These are phyloP conservation scores for Rhynchospora breviuscula DNA, from an alignment of 176 grass and related monocot species.

Conservation along the genomic window DNA sequence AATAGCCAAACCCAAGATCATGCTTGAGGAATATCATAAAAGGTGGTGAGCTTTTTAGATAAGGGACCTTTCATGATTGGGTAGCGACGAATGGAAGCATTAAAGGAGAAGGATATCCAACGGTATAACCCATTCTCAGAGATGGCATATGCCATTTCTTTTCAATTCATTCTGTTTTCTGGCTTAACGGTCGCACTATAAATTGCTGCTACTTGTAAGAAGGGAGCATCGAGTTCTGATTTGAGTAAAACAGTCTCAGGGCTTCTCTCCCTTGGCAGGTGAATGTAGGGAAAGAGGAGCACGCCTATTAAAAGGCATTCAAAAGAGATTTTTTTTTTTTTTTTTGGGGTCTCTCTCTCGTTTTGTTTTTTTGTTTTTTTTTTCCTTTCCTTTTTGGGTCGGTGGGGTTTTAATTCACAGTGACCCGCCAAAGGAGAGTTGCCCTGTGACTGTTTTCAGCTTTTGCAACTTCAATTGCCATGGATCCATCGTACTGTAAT, in stretches of 20 bases:
- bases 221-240: neutral
- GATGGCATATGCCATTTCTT: slow-evolving; percentile 23
- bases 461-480: neutral
- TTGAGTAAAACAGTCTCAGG: slow-evolving; percentile 39
- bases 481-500: too few relatives aligned
- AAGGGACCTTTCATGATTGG: slow-evolving; percentile 27
- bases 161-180: neutral
- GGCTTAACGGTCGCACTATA: slow-evolving; percentile 14
- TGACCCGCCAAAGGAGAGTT: slow-evolving; percentile 67
- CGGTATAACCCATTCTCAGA: slow-evolving; percentile 42
- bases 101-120: slow-evolving; percentile 40
- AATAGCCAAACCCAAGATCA: slow-evolving; percentile 16
- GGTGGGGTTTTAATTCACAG: neutral
- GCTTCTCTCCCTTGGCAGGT: slow-evolving; percentile 58
- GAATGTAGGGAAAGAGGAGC: neutral
- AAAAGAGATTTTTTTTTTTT: too few relatives aligned
- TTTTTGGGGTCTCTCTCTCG: too few relatives aligned
- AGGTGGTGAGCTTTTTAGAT: neutral
- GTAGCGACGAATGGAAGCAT: slow-evolving; percentile 18
- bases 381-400: too few relatives aligned
- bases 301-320: too few relatives aligned
- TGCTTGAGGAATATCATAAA: slow-evolving; percentile 20
- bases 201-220: neutral
- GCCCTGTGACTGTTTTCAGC: slow-evolving; percentile 50
- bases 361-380: too few relatives aligned